phyloP scores from a whole-genome alignment of 495 filamentous ascomycete species.

The Copromyces sp. region DNA sequence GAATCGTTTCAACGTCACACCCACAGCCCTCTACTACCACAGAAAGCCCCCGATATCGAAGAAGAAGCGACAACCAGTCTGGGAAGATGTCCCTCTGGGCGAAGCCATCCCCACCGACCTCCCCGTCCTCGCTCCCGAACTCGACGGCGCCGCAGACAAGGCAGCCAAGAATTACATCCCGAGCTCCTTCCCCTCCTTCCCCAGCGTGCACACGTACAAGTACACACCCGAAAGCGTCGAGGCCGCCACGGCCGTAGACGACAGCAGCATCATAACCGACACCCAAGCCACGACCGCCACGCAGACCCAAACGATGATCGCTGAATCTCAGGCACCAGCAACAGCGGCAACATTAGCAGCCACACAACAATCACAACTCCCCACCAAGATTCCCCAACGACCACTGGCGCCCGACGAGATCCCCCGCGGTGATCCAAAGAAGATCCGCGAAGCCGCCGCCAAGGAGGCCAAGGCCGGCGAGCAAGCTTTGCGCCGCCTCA shows the following conservation, averaged over 20 bases:
- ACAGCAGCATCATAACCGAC: slow-evolving; percentile 8
- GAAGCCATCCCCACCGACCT: slow-evolving; percentile 25
- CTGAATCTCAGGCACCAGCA: neutral
- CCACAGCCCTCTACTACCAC: slow-evolving; percentile 28
- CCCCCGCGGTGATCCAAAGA: slow-evolving; percentile 24
- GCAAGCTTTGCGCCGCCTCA: slow-evolving; percentile 31
- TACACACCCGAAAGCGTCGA: slow-evolving; percentile 30
- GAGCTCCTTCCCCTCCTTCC: slow-evolving; percentile 32
- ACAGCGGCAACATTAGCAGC: neutral
- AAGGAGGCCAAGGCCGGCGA: slow-evolving; percentile 37
- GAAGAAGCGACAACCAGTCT: slow-evolving; percentile 20
- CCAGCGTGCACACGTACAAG: slow-evolving; percentile 37
- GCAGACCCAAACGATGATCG: neutral
- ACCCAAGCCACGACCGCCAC: neutral
- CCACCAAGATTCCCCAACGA: slow-evolving; percentile 8
- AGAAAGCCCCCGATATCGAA: slow-evolving; percentile 29
- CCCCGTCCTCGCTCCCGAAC: slow-evolving; percentile 28
- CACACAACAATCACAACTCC: slow-evolving; percentile 5
- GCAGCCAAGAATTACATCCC: slow-evolving; percentile 32
- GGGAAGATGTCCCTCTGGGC: slow-evolving; percentile 17
- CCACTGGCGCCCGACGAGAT: slow-evolving; percentile 24
- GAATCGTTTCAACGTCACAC: slow-evolving; percentile 24
- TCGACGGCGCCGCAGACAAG: slow-evolving; percentile 35
- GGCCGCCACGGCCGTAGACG: slow-evolving; percentile 13
- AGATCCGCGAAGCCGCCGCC: slow-evolving; percentile 33